A percentile compares a stretch with the other conserved stretches of the same genome.
Evolutionary conservation across 2,329 filamentous ascomycete genomes (phyloP).

Genomic region (Hymenoscyphus repandus): DNA sequence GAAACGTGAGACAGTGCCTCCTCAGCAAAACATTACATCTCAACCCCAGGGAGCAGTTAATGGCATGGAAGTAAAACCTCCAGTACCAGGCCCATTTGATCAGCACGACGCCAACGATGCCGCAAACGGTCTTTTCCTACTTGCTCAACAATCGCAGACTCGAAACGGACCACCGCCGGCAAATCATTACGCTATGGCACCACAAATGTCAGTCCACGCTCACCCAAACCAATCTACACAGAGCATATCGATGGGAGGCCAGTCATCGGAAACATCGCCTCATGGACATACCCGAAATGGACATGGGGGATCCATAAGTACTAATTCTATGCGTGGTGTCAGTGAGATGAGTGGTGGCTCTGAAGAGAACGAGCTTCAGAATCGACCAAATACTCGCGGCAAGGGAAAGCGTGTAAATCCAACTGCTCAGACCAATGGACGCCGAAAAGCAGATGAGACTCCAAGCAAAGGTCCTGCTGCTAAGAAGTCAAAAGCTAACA

Average conservation of each 20-base stretch:
- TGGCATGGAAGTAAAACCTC: slow-evolving; percentile 37
- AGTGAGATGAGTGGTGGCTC: slow-evolving; percentile 56
- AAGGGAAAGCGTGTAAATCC: slow-evolving; percentile 63
- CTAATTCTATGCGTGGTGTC: slow-evolving; percentile 43
- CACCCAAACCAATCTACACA: slow-evolving; percentile 18
- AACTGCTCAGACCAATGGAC: slow-evolving; percentile 50
- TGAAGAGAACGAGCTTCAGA: slow-evolving; percentile 59
- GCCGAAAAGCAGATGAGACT: slow-evolving; percentile 73
- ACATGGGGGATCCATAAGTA: slow-evolving; percentile 40
- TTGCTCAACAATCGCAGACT: slow-evolving; percentile 57
- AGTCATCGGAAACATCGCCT: slow-evolving; percentile 36
- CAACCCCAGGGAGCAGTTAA: slow-evolving; percentile 45
- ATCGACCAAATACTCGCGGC: slow-evolving; percentile 58
- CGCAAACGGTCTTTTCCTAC: slow-evolving; percentile 87
- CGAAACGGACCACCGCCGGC: slow-evolving; percentile 46
- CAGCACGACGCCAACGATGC: slow-evolving; percentile 90
- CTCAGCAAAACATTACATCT: slow-evolving; percentile 37
- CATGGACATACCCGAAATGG: slow-evolving; percentile 40
- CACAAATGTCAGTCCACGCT: slow-evolving; percentile 28
- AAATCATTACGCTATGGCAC: slow-evolving; percentile 27
- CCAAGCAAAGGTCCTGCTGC: slow-evolving; percentile 55
- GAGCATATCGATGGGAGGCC: slow-evolving; percentile 18
- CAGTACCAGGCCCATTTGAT: slow-evolving; percentile 63
- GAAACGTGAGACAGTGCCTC: slow-evolving; percentile 40
- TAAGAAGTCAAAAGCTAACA: slow-evolving; percentile 68